phyloP scores from a whole-genome alignment of 2,329 filamentous ascomycete genomes.

The Botryotinia calthae region DNA sequence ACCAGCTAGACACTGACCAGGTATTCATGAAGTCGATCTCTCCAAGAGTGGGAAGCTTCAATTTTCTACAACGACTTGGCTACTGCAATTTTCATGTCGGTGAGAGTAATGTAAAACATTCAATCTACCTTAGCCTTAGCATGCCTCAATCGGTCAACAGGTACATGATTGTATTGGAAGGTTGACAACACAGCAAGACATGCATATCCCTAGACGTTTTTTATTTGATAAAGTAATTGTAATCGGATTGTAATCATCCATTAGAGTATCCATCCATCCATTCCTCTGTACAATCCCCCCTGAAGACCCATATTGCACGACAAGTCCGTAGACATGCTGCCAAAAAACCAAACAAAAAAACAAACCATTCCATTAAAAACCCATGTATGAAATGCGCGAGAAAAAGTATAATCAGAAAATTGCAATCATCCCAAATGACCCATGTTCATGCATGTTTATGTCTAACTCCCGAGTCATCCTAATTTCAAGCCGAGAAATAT shows the following conservation, averaged over 20 bases:
- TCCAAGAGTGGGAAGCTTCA: neutral
- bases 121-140: neutral
- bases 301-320: constrained; percentile 20
- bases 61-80: neutral
- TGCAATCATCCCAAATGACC: neutral
- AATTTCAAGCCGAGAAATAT: constrained; percentile 8
- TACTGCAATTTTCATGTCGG: neutral
- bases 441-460: constrained; percentile 10
- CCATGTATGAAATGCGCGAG: constrained; percentile 1
- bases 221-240: constrained; percentile 4
- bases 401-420: constrained; percentile 6
- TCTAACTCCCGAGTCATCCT: neutral
- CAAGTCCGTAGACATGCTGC: constrained; percentile 31
- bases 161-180: neutral
- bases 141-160: neutral
- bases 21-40: neutral
- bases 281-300: constrained; percentile 10
- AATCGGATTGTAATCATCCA: constrained; percentile 22
- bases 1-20: neutral
- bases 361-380: constrained; percentile 6
- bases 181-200: neutral
- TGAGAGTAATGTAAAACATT: neutral
- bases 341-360: constrained; percentile 22
- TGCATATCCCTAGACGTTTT: neutral
- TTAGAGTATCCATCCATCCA: constrained; percentile 18